These are phyloP conservation scores for Phyllosticta ampelicida DNA, from an alignment of 2,329 filamentous ascomycete species.

Conservation along the genomic window DNA sequence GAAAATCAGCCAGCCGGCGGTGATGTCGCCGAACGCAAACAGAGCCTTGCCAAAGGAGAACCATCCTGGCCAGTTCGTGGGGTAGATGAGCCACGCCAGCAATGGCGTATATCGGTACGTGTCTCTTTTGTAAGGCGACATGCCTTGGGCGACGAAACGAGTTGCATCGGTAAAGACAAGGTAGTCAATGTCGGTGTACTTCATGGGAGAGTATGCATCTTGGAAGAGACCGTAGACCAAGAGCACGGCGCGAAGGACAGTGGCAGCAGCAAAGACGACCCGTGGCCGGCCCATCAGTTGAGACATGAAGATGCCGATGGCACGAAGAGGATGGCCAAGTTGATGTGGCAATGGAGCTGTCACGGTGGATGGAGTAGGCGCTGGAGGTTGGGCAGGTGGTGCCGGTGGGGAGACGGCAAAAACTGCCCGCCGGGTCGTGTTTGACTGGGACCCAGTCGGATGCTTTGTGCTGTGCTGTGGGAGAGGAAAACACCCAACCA, in stretches of 20 bases:
- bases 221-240: slow-evolving; percentile 87
- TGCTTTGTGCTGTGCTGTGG: too few species aligned
- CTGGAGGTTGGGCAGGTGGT: neutral
- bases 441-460: too few species aligned
- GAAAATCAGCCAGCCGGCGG: slow-evolving; percentile 71
- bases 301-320: slow-evolving; percentile 12
- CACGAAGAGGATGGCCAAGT: neutral
- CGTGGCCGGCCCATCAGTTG: slow-evolving; percentile 24
- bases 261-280: slow-evolving; percentile 33
- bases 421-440: too few species aligned
- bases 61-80: slow-evolving; percentile 53
- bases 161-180: slow-evolving; percentile 95
- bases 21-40: slow-evolving; percentile 72
- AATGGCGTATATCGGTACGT: slow-evolving; percentile 97
- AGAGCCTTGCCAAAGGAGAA: slow-evolving; percentile 82
- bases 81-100: slow-evolving; percentile 80
- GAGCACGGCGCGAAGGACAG: slow-evolving; percentile 59
- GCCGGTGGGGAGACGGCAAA: slow-evolving; percentile 1
- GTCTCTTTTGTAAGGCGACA: slow-evolving; percentile 75
- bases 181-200: slow-evolving; percentile 99
- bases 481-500: neutral
- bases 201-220: slow-evolving; percentile 81
- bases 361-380: neutral
- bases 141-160: slow-evolving; percentile 56
- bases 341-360: neutral